Evolutionary conservation across 176 grass and related monocot species (phyloP).

Genomic region (Cenchrus fungigraminus): DNA sequence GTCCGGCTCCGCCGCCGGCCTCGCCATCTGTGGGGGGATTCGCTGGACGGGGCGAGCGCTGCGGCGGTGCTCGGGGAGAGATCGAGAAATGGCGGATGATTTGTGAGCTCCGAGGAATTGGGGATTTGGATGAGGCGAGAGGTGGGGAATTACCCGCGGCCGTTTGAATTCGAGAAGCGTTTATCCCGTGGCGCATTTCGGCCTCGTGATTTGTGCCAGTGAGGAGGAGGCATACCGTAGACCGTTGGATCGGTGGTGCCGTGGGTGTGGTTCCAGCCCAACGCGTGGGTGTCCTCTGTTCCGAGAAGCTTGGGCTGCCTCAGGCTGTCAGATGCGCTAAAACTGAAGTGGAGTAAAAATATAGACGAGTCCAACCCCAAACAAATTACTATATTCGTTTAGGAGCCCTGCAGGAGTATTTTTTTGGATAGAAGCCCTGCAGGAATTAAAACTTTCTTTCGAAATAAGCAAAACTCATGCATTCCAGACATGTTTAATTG

Average conservation of each 20-base stretch:
- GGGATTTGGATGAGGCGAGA: slow-evolving; percentile 42
- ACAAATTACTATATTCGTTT: too few species aligned
- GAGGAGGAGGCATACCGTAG: not conserved
- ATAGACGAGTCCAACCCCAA: not conserved
- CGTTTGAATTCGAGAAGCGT: slow-evolving; percentile 41
- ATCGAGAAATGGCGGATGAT: slow-evolving; percentile 29
- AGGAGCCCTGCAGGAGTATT: too few species aligned
- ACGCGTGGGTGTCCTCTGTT: slow-evolving; percentile 18
- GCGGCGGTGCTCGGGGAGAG: slow-evolving; percentile 14
- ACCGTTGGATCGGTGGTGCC: slow-evolving; percentile 29
- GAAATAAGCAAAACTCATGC: not conserved
- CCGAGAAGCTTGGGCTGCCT: slow-evolving; percentile 14
- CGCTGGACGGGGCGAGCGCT: not conserved
- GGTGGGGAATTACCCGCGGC: slow-evolving; percentile 14
- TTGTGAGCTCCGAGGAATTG: slow-evolving; percentile 8
- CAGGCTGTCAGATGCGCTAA: not conserved
- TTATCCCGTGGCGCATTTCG: slow-evolving; percentile 32
- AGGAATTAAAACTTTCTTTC: too few species aligned
- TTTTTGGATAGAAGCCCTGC: too few species aligned
- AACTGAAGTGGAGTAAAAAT: not conserved
- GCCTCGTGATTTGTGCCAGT: slow-evolving; percentile 1
- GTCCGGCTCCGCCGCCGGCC: slow-evolving; percentile 20
- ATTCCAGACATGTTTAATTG: not conserved
- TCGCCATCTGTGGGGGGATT: not conserved
- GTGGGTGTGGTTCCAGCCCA: not conserved